Percentiles rank a stretch among this genome's conserved stretches.
These are phyloP conservation scores for Keqinozyma sinolaborantium DNA, from an alignment of 1,139 yeast species.

Conservation along the genomic window DNA sequence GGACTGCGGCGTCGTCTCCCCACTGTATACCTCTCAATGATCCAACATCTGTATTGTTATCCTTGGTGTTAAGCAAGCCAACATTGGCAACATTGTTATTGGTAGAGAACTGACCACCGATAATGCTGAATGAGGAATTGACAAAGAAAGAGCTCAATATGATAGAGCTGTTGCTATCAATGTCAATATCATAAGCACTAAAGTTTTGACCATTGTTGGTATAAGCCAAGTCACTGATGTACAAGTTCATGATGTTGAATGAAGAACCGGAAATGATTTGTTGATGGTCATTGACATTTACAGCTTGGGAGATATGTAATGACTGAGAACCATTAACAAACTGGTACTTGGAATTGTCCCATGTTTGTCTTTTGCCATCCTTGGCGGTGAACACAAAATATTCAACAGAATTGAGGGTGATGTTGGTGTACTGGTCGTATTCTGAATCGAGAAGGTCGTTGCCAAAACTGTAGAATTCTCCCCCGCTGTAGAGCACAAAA, in stretches of 20 bases:
- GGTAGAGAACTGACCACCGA: slow-evolving; percentile 47
- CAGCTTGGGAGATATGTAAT: slow-evolving; percentile 36
- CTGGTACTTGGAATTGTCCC: slow-evolving; percentile 35
- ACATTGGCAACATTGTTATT: slow-evolving; percentile 14
- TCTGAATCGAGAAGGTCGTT: slow-evolving; percentile 21
- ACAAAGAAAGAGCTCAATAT: slow-evolving; percentile 40
- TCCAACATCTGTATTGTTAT: slow-evolving; percentile 10
- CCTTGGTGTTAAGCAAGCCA: slow-evolving; percentile 26
- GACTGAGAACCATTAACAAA: slow-evolving; percentile 36
- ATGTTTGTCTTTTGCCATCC: slow-evolving; percentile 23
- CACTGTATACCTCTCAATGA: slow-evolving; percentile 30
- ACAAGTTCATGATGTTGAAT: slow-evolving; percentile 35
- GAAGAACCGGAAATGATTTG: slow-evolving; percentile 38
- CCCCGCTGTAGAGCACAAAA: slow-evolving; percentile 24
- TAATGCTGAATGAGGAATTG: slow-evolving; percentile 46
- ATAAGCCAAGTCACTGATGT: slow-evolving; percentile 28
- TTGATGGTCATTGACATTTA: slow-evolving; percentile 18
- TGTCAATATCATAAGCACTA: slow-evolving; percentile 19
- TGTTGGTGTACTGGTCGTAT: slow-evolving; percentile 30
- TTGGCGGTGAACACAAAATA: slow-evolving; percentile 36
- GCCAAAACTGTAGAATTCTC: slow-evolving; percentile 39
- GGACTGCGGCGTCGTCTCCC: slow-evolving; percentile 33
- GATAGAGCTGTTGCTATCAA: slow-evolving; percentile 27
- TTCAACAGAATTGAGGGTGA: slow-evolving; percentile 31
- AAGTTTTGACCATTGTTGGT: slow-evolving; percentile 19